Base-by-base conservation (phyloP, 2,329 filamentous ascomycete species). In the Alternaria metachromatica region DNA sequence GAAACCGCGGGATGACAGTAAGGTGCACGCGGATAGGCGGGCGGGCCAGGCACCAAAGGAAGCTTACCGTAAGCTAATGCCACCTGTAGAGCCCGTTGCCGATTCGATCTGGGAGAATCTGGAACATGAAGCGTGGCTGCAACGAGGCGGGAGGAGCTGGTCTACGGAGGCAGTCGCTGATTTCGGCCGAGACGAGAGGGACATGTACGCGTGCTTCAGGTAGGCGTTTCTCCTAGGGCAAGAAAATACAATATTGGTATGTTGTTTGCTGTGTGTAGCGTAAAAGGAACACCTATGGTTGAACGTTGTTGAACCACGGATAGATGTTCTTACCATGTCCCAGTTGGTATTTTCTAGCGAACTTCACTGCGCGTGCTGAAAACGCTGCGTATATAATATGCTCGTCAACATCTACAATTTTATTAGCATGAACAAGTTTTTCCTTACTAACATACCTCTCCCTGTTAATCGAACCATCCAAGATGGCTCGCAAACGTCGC, bases 341-440 rank as follows among this genome's bases (percentile, higher is more conserved):
- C 0, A 41, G 5, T 5, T 0, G 4, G 33, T 37, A 1, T 5
- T n/a, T 0, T 37, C 7, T 37, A 10, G 37, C 37, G n/a, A 41
- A 41, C 37, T 41, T 41, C n/a, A 41, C 37, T 41, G 15, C 37
- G n/a, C n/a, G 37, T 41, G 37, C 37, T 18, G 37, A 41, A 18
- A 41, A 11, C 37, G 9, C n/a, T 41, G 37, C n/a, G 15, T 18
- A 41, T 41, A 41, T 6, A 11, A 2, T 1, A 41, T 41, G 15
- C 37, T 41, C 37, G 37, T 5, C 3, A 41, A 18, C 9, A 18
- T 41, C 37, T 41, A 4, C 4, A 18, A 18, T 18, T 3, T 41
- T 3, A 3, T n/a, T n/a, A 41, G 15, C 15, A n/a, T n/a, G n/a
- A 30, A 30, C 28, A 12, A 12, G 12, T 30, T 28, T 28, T 41